A percentile compares a stretch with the other conserved stretches of the same genome.
Evolutionary conservation across 306 rosid species (phyloP).

Genomic region (Hippophae tibetana): DNA sequence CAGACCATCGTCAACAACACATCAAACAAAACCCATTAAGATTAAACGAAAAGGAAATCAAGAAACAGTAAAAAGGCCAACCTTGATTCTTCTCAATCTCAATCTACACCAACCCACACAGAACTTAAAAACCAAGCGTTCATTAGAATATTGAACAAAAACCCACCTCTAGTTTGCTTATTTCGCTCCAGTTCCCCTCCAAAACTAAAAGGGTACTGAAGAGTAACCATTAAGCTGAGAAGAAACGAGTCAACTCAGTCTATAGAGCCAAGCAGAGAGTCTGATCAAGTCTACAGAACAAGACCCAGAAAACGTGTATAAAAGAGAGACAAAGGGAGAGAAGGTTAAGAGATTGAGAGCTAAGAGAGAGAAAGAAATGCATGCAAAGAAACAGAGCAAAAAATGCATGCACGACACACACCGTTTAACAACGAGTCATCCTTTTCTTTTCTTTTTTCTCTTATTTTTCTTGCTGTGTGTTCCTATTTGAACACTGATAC

Average conservation of each 20-base stretch:
- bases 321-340: slow-evolving; percentile 15
- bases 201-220: background rate
- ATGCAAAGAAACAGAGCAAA: slow-evolving; percentile 87
- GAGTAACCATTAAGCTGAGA: background rate
- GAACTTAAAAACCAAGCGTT: no score
- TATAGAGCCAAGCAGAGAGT: slow-evolving; percentile 23
- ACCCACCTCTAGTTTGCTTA: background rate
- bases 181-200: slow-evolving; percentile 10
- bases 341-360: slow-evolving; percentile 13
- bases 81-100: no score
- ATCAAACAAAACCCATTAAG: background rate
- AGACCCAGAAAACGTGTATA: slow-evolving; percentile 41
- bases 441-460: slow-evolving; percentile 9
- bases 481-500: slow-evolving; percentile 20
- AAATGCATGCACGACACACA: slow-evolving; percentile 99
- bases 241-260: slow-evolving; percentile 24
- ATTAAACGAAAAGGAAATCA: background rate
- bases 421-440: slow-evolving; percentile 37
- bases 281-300: slow-evolving; percentile 9
- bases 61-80: no score
- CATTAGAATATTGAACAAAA: no score
- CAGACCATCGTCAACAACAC: background rate
- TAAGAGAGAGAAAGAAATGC: slow-evolving; percentile 31
- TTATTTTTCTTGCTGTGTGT: background rate
- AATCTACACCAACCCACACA: no score